These are phyloP conservation scores for Aurantiochytrium sp. DNA, from an alignment of 108 stramenopile species.

Conservation along the genomic window DNA sequence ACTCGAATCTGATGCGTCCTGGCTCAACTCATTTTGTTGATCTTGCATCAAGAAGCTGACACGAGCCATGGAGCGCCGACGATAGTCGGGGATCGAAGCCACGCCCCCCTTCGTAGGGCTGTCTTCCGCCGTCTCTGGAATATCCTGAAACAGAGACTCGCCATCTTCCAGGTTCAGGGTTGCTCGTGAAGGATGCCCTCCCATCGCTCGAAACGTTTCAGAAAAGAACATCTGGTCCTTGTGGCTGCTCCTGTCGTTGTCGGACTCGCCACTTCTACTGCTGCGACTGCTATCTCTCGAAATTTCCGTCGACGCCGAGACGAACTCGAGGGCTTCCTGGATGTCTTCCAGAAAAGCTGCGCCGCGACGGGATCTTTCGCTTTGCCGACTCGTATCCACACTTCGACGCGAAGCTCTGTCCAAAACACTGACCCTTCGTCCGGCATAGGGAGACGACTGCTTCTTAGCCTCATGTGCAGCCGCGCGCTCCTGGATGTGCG, in stretches of 20 bases:
- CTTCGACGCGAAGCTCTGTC: not conserved
- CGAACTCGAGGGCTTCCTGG: too few species aligned
- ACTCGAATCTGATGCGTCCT: not conserved
- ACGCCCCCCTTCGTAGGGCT: not conserved
- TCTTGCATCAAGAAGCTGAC: not conserved
- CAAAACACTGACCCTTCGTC: not conserved
- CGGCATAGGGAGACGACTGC: not conserved
- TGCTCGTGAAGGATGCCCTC: too few species aligned
- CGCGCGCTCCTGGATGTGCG: not conserved
- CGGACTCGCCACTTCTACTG: too few species aligned
- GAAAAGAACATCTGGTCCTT: too few species aligned
- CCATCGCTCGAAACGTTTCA: too few species aligned
- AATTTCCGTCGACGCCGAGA: too few species aligned
- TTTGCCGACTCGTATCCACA: not conserved
- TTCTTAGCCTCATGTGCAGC: not conserved
- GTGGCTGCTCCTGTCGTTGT: too few species aligned
- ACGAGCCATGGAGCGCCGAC: not conserved
- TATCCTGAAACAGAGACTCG: not conserved
- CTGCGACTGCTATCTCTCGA: too few species aligned
- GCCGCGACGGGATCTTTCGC: too few species aligned
- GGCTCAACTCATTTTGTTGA: not conserved
- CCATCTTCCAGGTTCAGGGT: not conserved
- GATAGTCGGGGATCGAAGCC: not conserved
- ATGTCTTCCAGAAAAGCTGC: too few species aligned
- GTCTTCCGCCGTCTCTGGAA: not conserved